Percentiles rank a stretch among this genome's conserved stretches.
phyloP scores from a whole-genome alignment of 257 asterid species.

The Oldenlandia corymbosa region DNA sequence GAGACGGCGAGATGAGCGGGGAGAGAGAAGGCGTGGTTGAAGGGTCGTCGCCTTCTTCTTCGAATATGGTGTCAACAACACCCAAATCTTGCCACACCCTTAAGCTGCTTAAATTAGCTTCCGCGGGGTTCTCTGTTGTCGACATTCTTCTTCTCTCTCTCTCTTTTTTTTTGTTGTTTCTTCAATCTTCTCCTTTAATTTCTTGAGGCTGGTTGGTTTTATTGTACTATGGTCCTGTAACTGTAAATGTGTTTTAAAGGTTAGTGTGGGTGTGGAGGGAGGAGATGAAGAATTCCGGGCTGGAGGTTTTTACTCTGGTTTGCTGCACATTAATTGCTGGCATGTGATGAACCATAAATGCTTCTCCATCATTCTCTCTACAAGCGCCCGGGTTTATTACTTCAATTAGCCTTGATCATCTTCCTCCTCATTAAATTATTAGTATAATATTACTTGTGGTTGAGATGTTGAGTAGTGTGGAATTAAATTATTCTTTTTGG shows the following conservation, averaged over 20 bases:
- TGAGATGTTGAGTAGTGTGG: too few species aligned
- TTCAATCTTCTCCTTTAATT: not conserved
- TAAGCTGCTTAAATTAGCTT: not conserved
- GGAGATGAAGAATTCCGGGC: constrained; percentile 12
- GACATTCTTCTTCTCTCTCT: not conserved
- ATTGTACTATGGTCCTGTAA: too few species aligned
- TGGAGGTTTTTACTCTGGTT: constrained; percentile 1
- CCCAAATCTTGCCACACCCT: constrained; percentile 55
- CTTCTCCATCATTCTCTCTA: constrained; percentile 7
- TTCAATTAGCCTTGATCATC: too few species aligned
- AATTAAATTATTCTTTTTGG: too few species aligned
- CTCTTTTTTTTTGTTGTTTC: not conserved
- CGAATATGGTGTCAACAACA: constrained; percentile 62
- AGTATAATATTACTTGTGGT: too few species aligned
- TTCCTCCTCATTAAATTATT: too few species aligned
- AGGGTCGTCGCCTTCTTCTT: constrained; percentile 55
- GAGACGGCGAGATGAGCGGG: constrained; percentile 29
- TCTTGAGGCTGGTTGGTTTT: too few species aligned
- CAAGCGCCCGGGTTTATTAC: too few species aligned
- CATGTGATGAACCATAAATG: constrained; percentile 67
- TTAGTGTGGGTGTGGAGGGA: constrained; percentile 12
- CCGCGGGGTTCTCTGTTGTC: constrained; percentile 10
- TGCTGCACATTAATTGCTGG: constrained; percentile 40
- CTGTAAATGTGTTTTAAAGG: not conserved
- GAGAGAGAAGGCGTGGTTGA: constrained; percentile 36